These are phyloP conservation scores for Malus domestica DNA, from an alignment of 306 rosid species.

Conservation along the genomic window DNA sequence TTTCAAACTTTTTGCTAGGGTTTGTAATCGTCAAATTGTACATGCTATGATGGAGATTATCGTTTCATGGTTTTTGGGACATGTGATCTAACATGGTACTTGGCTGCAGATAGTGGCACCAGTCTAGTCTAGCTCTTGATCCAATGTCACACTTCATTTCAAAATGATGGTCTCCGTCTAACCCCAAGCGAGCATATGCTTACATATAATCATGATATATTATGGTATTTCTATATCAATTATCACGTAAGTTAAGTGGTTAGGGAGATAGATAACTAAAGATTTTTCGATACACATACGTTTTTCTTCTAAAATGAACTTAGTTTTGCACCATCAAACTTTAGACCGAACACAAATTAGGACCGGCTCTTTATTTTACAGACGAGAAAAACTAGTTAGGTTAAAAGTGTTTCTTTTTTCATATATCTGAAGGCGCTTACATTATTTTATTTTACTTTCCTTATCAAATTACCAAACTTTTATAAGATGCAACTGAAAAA, in stretches of 20 bases:
- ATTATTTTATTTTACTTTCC: neutral
- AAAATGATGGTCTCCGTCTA: neutral
- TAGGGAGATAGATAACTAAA: too few species aligned
- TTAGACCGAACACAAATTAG: neutral
- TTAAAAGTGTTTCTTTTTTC: neutral
- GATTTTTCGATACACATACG: too few species aligned
- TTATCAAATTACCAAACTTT: neutral
- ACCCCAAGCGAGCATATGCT: neutral
- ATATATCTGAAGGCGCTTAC: neutral
- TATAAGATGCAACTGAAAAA: slow-evolving; percentile 1
- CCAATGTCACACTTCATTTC: neutral
- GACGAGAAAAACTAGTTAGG: neutral
- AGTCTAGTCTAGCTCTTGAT: neutral
- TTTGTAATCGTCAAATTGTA: slow-evolving; percentile 1
- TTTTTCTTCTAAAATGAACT: neutral
- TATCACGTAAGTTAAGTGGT: neutral
- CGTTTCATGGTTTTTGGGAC: neutral
- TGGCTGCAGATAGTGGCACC: slow-evolving; percentile 7
- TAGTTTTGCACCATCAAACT: neutral
- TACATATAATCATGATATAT: too few species aligned
- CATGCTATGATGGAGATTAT: neutral
- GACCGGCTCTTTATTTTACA: too few species aligned
- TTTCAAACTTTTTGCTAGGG: neutral
- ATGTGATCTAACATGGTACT: slow-evolving; percentile 3
- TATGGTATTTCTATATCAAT: too few species aligned